Conservation (phyloP, 371 early-diverging fungal genomes). For the Mortierella sp. region DNA sequence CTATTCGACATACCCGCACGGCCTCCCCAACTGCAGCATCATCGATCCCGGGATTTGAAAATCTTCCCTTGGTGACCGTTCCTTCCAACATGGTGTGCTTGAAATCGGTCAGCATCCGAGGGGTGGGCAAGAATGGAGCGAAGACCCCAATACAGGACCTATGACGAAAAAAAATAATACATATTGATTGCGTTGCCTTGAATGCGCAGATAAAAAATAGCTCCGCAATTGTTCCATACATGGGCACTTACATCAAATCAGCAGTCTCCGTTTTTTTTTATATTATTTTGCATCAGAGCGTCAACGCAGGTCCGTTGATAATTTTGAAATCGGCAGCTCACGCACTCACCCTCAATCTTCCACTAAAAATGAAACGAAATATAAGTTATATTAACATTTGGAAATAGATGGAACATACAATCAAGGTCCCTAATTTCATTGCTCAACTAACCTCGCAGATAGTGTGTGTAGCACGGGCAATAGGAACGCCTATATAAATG, state of each 20-base stretch:
- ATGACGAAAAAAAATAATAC: constrained; percentile 8
- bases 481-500: too few species aligned
- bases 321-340: constrained; percentile 6
- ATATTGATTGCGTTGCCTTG: constrained; percentile 19
- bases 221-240: constrained; percentile 11
- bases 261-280: constrained; percentile 19
- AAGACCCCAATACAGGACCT: constrained; percentile 17
- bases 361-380: constrained; percentile 12
- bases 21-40: constrained; percentile 15
- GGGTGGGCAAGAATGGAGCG: constrained; percentile 16
- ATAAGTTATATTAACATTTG: constrained; percentile 6
- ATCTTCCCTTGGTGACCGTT: background rate
- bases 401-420: constrained; percentile 5
- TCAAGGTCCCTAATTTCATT: constrained; percentile 3
- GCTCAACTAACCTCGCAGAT: constrained; percentile 9
- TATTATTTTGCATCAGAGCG: constrained; percentile 11
- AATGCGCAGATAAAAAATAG: constrained; percentile 10
- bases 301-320: constrained; percentile 20
- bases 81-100: constrained; percentile 7
- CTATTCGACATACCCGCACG: constrained; percentile 10
- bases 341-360: constrained; percentile 10
- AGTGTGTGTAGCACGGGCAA: background rate
- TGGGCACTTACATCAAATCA: constrained; percentile 14
- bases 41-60: constrained; percentile 5
- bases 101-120: constrained; percentile 13